Evolutionary conservation across 352 stramenopile species (phyloP).

Genomic region (Phytophthora fragariaefolia): DNA sequence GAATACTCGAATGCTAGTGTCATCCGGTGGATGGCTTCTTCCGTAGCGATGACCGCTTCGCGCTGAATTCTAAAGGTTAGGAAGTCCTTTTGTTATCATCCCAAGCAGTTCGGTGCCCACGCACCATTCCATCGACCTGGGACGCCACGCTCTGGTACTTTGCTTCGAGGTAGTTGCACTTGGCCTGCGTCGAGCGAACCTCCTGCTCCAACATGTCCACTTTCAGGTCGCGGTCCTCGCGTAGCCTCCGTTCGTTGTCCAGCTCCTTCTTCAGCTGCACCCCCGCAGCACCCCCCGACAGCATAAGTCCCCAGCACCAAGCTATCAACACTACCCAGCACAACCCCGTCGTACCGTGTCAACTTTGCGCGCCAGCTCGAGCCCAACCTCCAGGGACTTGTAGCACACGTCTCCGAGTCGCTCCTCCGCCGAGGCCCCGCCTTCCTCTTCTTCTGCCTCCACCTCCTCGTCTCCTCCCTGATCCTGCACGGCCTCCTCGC

Average conservation of each 20-base stretch:
- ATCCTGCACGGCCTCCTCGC: conserved; percentile 2
- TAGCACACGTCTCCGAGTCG: conserved; percentile 47
- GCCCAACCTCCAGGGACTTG: conserved; percentile 46
- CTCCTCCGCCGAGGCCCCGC: conserved; percentile 7
- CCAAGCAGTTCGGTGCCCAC: neutral
- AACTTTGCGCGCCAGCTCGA: conserved; percentile 39
- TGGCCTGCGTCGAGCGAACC: conserved; percentile 42
- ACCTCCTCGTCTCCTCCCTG: neutral
- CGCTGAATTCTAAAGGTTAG: conserved; percentile 22
- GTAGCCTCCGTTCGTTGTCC: conserved; percentile 34
- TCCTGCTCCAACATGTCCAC: conserved; percentile 52
- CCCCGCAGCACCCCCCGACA: neutral
- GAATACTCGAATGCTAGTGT: conserved; percentile 36
- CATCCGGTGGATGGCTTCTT: conserved; percentile 46
- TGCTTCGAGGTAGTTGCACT: conserved; percentile 51
- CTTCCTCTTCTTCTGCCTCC: conserved; percentile 1
- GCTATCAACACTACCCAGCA: no score
- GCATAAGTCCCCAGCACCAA: neutral
- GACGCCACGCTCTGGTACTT: conserved; percentile 42
- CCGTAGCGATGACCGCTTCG: conserved; percentile 38
- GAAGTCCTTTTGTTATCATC: neutral
- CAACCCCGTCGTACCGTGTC: conserved; percentile 33
- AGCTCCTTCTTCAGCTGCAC: conserved; percentile 42
- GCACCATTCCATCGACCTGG: conserved; percentile 51
- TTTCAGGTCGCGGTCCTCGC: conserved; percentile 42